Conservation (phyloP, 345 rosid species). For the Citropsis articulata region DNA sequence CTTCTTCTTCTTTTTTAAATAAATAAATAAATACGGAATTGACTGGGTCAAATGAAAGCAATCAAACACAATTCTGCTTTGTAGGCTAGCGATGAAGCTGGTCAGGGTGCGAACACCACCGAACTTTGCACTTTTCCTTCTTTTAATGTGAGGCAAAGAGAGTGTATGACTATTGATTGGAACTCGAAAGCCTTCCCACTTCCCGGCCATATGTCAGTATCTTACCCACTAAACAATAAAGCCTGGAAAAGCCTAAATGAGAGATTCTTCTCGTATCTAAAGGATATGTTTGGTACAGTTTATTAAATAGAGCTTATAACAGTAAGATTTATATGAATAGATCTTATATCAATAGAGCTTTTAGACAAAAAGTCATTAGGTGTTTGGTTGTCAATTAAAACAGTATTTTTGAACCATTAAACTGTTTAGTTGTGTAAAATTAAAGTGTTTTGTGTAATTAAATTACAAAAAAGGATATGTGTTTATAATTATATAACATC, state of each 20-base stretch:
- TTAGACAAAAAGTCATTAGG: too few relatives aligned
- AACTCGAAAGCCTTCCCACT: slow-evolving; percentile 15
- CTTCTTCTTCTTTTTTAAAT: background rate
- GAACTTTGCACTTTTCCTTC: slow-evolving; percentile 32
- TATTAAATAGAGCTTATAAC: too few relatives aligned
- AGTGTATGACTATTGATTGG: background rate
- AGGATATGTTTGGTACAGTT: too few relatives aligned
- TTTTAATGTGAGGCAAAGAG: slow-evolving; percentile 26
- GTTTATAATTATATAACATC: too few relatives aligned
- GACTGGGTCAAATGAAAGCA: slow-evolving; percentile 26
- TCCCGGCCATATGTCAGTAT: slow-evolving; percentile 6
- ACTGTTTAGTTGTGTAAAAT: too few relatives aligned
- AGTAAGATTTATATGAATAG: too few relatives aligned
- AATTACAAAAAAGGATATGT: too few relatives aligned
- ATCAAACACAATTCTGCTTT: slow-evolving; percentile 6
- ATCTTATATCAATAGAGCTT: too few relatives aligned
- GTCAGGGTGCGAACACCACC: background rate
- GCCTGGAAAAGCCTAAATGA: background rate
- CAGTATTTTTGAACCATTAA: too few relatives aligned
- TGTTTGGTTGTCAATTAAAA: too few relatives aligned
- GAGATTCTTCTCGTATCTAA: slow-evolving; percentile 14
- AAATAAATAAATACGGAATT: background rate
- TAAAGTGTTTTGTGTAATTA: too few relatives aligned
- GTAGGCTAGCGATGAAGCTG: background rate
- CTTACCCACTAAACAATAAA: too few relatives aligned